Evolutionary conservation across 225 moss, liverwort and hornwort genomes (phyloP), one percentile per base, ranked within the genome.

Genomic region (Physcomitrium patens): DNA sequence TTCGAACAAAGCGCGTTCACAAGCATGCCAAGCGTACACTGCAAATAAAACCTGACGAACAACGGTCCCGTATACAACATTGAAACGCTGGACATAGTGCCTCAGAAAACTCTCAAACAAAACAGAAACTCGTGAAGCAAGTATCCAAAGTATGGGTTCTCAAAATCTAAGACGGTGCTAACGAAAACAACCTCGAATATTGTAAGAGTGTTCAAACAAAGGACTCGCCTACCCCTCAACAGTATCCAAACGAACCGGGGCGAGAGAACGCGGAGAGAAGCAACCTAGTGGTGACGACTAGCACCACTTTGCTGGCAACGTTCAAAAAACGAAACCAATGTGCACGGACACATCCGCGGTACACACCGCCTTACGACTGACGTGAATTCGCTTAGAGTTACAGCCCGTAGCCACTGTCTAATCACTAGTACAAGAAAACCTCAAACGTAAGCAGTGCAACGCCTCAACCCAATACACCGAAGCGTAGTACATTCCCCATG

Each of bases 321-420:
- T 45, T 57, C 59, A 23, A 13, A 6, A 24, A n/a, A 4, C n/a
- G 3, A 63, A 63, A 31, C 1, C 20, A 20, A 12, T 45, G 61
- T 37, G 54, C 41, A 13, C 23, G n/a, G 37, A 62, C 27, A 19
- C 13, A 64, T 67, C 60, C 44, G 26, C 28, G 28, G 54, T 66
- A 66, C 76, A 45, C 18, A 60, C 49, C 54, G 6, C 72, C 54
- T 72, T 52, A 9, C 57, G 28, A 82, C 47, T 69, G 60, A 69
- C 45, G 62, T 26, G 6, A 64, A 69, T 18, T 47, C 18, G 23
- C 53, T 14, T n/a, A 43, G 72, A 49, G 48, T 4, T 1, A 68
- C 68, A 62, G 23, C 19, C 43, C 63, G 27, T 70, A n/a, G 54
- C 60, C 60, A 60, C 27, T 67, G 49, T 7, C 62, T 81, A 37